Base-by-base conservation (phyloP, 2,329 filamentous ascomycete species). In the Clarireedia hainanense region DNA sequence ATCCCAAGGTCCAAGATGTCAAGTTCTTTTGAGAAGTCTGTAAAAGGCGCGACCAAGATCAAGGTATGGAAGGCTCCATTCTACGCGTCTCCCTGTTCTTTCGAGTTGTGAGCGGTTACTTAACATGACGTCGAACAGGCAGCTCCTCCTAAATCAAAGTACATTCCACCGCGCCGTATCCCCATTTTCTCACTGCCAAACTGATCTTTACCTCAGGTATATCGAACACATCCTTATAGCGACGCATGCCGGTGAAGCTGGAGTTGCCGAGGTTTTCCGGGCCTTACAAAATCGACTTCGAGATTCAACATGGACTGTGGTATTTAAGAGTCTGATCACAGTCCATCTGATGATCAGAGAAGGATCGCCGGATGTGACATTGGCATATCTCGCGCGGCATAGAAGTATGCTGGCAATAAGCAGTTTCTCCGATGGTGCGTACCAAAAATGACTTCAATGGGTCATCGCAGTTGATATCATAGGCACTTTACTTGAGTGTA, bases 291-390 rank as follows among this genome's bases (percentile, higher is more conserved):
- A 90, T 70, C 84, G 94, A 52, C 74, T 99, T 63, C 86, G 91
- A 70, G 94, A 99, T 71, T 92, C 92, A 64, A 96, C 94, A 78
- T 99, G 94, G 94, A 99, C 94, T n/a, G 91, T 97, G 57, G 92
- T 96, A 62, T 96, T 96, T 84, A 99, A 99, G 77, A 86, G 90
- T 65, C 78, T 99, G 63, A 96, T 97, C 66, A 94, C 95, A 49
- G 84, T 95, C 47, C 94, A 99, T 71, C 76, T 97, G 59, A 97
- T 99, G 94, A 94, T 99, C 69, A 84, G 94, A 64, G 94, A 99
- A 74, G 94, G 94, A 53, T 86, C 91, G 61, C 84, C 86, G 36
- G 90, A 97, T 70, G 88, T 91, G 49, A 96, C 94, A 2, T 77
- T 99, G 62, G 80, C 84, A 59, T 96, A 89, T 67, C 80, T 99